Evolutionary conservation across 2,329 filamentous ascomycete species (phyloP), one percentile per base, ranked within the genome.

Genomic region (Aureobasidium lini): DNA sequence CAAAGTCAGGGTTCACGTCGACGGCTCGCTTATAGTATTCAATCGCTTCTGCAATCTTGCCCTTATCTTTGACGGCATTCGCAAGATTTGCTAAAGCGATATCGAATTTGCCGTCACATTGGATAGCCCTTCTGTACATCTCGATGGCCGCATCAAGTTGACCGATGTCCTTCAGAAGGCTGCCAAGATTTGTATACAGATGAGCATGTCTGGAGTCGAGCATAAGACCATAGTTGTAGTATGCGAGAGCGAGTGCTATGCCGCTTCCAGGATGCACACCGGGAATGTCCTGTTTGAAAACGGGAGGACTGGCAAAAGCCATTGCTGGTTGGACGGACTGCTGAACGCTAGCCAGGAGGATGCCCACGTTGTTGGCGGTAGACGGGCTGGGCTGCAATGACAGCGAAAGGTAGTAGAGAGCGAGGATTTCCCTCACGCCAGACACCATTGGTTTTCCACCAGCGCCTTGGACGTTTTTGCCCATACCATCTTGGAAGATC

Each of bases 351-450:
- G 94, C 94, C n/a, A 99, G 83, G 31, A 99, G 79, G 59, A 99
- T 99, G 3, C 94, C 94, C 11, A 99, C 92, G 70, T 99, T 99
- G 71, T 99, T 99, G 0, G 94, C 94, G 0, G 94, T 99, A 0
- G 94, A 99, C 2, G 94, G 94, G 67, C 94, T 97, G 49, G 94
- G 92, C 64, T 96, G 94, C 2, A 99, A 80, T 0, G 94, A 95
- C 3, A 99, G 77, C 0, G 94, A 99, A 2, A 99, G 79, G 69
- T 99, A 99, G 72, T 99, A 99, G 11, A 99, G 81, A 1, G 92
- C 90, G 37, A 99, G 76, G 39, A 99, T 97, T 68, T 99, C 94
- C 43, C 90, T 85, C 28, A 97, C 90, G 1, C 90, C 88, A 46
- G 87, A 86, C 2, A 85, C 82, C 18, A 72, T 64, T n/a, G 69